A percentile compares a stretch with the other conserved stretches of the same genome.
Conservation (phyloP, 2,329 filamentous ascomycete species). For the Penicillium frequentans region DNA sequence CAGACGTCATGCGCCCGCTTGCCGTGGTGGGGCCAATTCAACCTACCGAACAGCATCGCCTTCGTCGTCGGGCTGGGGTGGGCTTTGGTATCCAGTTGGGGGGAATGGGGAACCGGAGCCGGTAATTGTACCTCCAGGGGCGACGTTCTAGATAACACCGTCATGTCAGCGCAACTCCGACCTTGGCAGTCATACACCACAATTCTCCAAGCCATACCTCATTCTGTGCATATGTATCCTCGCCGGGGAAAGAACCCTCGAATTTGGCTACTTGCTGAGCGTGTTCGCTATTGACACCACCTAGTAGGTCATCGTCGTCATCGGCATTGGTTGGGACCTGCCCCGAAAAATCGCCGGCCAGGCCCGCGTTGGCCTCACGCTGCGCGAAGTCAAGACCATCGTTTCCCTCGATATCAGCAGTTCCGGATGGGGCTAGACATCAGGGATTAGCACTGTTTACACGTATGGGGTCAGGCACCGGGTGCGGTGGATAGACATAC, state of each 20-base stretch:
- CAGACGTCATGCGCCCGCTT: constrained; percentile 10
- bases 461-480: constrained; percentile 17
- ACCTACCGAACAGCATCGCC: constrained; percentile 73
- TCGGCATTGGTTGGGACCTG: constrained; percentile 57
- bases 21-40: background rate
- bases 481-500: constrained; percentile 38
- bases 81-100: constrained; percentile 51
- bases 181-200: background rate
- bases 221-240: constrained; percentile 67
- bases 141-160: constrained; percentile 58
- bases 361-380: constrained; percentile 85
- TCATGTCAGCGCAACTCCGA: constrained; percentile 18
- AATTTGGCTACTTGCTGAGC: constrained; percentile 62
- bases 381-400: constrained; percentile 84
- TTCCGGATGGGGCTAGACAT: constrained; percentile 35
- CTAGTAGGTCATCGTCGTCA: constrained; percentile 70
- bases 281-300: constrained; percentile 50
- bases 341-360: constrained; percentile 87
- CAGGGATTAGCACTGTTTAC: constrained; percentile 23
- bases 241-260: constrained; percentile 86
- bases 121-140: constrained; percentile 77
- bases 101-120: constrained; percentile 62
- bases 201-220: constrained; percentile 55
- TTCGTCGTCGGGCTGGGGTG: constrained; percentile 71
- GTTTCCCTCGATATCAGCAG: constrained; percentile 30